These are phyloP conservation scores for Diaporthe longicolla DNA, from an alignment of 2,329 filamentous ascomycete genomes.

Conservation along the genomic window DNA sequence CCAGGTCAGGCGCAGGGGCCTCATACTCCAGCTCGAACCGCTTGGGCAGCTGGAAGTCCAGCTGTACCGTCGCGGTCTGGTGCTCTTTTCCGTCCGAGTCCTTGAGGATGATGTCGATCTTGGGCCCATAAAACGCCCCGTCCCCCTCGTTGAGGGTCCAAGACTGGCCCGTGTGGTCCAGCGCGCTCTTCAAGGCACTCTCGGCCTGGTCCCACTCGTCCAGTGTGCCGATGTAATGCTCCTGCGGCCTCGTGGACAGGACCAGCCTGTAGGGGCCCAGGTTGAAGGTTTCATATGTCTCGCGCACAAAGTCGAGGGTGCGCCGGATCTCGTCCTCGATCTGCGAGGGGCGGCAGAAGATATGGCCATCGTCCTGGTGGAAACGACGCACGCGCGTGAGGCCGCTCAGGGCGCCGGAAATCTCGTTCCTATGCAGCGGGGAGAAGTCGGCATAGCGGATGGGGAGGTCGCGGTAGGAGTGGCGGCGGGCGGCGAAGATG, in stretches of 20 bases:
- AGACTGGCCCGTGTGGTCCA: slow-evolving; percentile 73
- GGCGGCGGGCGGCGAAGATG: slow-evolving; percentile 80
- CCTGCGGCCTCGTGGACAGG: slow-evolving; percentile 82
- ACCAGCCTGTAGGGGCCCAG: slow-evolving; percentile 82
- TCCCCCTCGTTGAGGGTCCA: slow-evolving; percentile 87
- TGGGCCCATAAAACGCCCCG: slow-evolving; percentile 91
- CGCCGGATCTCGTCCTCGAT: slow-evolving; percentile 81
- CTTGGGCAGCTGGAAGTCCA: slow-evolving; percentile 90
- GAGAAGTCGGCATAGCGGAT: slow-evolving; percentile 91
- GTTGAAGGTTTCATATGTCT: slow-evolving; percentile 78
- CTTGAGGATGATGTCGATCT: slow-evolving; percentile 87
- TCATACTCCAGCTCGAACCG: slow-evolving; percentile 84
- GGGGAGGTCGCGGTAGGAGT: slow-evolving; percentile 85
- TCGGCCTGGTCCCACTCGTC: slow-evolving; percentile 80
- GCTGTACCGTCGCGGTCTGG: slow-evolving; percentile 89
- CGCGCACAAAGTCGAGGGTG: slow-evolving; percentile 81
- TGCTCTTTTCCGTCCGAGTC: slow-evolving; percentile 89
- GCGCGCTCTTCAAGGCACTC: slow-evolving; percentile 72
- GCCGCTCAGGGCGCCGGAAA: slow-evolving; percentile 84
- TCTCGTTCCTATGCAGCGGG: slow-evolving; percentile 87
- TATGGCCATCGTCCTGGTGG: slow-evolving; percentile 92
- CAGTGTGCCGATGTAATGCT: slow-evolving; percentile 81
- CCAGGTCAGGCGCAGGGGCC: slow-evolving; percentile 75
- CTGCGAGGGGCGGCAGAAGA: slow-evolving; percentile 86
- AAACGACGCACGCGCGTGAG: slow-evolving; percentile 88